Base-by-base conservation (phyloP, 805 yeast genomes). In the Lipomyces spencermartinsiae region DNA sequence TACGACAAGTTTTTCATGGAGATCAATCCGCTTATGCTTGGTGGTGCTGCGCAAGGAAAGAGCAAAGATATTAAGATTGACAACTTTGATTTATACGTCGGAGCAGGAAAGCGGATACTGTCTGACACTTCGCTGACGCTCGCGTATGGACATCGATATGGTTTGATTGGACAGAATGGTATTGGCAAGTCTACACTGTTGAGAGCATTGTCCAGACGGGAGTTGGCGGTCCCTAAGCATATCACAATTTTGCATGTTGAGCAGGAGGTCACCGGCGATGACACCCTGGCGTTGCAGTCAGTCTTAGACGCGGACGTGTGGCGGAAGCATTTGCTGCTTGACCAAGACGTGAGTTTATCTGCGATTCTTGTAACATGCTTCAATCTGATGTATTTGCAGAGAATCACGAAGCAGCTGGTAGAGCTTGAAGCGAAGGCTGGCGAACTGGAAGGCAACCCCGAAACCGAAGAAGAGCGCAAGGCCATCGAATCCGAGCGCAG, bases 261-360 rank as follows among this genome's bases (percentile, higher is more conserved):
- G 79, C 99, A 95, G 85, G 99, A 95, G 83, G 86, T 95, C 61
- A 85, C 87, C 73, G 99, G 99, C 76, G 98, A 94, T 76, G 98
- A 93, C 62, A 90, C 92, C 1, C 79, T 88, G 9, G 99, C 98
- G 1, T 78, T 95, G 64, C 97, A 94, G 79, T 90, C 97, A 71
- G 99, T 95, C n/a, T 83, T 95, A 72, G 99, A 95, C 81, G 99
- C 99, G 1, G 99, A 95, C 81, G 99, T 95, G 55, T 95, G 99
- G 99, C 86, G 99, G 79, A 95, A 96, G 80, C 92, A 89, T 73
- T 82, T 95, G 64, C 77, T 95, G 43, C 80, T 81, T 59, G 98
- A 95, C 78, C 97, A 93, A 79, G 76, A 79, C 51, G 59, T 57
- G 55, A 4, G 37, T 25, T 16, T 9, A 25, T 43, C 14, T 33